Percentiles rank a stretch among this genome's conserved stretches.
Conservation (phyloP, 306 rosid genomes). For the Quercus mongolica region DNA sequence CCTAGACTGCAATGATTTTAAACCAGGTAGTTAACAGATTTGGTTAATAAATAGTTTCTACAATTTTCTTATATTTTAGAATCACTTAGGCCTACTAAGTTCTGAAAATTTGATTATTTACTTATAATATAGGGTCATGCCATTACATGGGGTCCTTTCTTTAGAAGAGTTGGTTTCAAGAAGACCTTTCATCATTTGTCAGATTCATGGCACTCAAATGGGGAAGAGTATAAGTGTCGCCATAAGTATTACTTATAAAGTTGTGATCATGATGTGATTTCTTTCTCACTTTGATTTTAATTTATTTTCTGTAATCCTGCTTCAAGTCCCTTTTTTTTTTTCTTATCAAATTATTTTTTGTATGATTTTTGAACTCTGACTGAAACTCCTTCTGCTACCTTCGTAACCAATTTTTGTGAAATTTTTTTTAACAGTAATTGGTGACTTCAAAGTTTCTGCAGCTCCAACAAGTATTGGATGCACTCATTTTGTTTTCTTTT, state of each 20-base stretch:
- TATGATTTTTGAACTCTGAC: neutral
- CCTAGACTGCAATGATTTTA: neutral
- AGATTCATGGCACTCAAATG: no score
- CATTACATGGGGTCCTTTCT: no score
- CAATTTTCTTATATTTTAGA: neutral
- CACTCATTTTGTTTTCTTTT: constrained; percentile 71
- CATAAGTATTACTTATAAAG: neutral
- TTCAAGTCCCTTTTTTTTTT: neutral
- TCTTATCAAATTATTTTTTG: neutral
- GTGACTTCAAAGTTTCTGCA: constrained; percentile 43
- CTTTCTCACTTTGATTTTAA: neutral
- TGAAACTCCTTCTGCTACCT: neutral
- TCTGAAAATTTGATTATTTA: neutral
- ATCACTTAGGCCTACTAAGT: neutral
- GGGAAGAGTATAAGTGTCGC: no score
- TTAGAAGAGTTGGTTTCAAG: no score
- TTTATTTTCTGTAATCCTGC: neutral
- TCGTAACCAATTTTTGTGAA: constrained; percentile 1
- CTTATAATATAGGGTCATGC: neutral
- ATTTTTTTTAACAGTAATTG: constrained; percentile 7
- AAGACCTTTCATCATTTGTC: no score
- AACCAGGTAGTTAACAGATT: neutral
- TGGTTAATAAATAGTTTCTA: neutral
- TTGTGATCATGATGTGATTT: neutral
- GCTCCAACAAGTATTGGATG: constrained; percentile 89